Conservation (phyloP, 768 basidiomycete genomes). For the Amanita polypyramis region DNA sequence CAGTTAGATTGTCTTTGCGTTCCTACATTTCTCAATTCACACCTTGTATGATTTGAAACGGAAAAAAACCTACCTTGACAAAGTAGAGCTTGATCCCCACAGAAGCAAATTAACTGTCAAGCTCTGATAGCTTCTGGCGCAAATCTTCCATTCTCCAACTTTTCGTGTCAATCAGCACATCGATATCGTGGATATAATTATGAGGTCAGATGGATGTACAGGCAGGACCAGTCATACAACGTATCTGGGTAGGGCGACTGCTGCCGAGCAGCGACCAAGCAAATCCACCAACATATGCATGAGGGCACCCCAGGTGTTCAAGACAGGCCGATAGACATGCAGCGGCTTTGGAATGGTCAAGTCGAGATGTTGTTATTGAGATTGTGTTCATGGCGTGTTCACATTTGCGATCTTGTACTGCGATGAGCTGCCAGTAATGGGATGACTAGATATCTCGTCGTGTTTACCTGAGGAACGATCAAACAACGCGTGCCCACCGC, state of each 20-base stretch:
- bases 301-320: conserved; percentile 11
- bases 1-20: conserved; percentile 10
- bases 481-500: conserved; percentile 31
- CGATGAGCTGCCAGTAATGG: no score
- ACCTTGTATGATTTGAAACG: neutral
- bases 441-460: conserved; percentile 17
- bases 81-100: conserved; percentile 18
- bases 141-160: conserved; percentile 11
- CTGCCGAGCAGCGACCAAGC: conserved; percentile 13
- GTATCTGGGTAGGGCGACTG: conserved; percentile 13
- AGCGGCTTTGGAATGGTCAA: conserved; percentile 13
- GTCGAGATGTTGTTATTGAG: conserved; percentile 13
- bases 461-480: no score
- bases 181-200: conserved; percentile 18
- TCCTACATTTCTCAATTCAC: conserved; percentile 10
- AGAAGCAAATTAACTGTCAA: conserved; percentile 15
- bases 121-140: conserved; percentile 13
- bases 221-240: conserved; percentile 8
- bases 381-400: conserved; percentile 4
- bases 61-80: conserved; percentile 13
- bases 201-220: conserved; percentile 3
- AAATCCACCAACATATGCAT: conserved; percentile 22
- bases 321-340: conserved; percentile 12
- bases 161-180: conserved; percentile 18
- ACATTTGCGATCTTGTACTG: neutral